Evolutionary conservation across 495 filamentous ascomycete genomes (phyloP), one percentile per base, ranked within the genome.

Genomic region (Cudoniella acicularis): DNA sequence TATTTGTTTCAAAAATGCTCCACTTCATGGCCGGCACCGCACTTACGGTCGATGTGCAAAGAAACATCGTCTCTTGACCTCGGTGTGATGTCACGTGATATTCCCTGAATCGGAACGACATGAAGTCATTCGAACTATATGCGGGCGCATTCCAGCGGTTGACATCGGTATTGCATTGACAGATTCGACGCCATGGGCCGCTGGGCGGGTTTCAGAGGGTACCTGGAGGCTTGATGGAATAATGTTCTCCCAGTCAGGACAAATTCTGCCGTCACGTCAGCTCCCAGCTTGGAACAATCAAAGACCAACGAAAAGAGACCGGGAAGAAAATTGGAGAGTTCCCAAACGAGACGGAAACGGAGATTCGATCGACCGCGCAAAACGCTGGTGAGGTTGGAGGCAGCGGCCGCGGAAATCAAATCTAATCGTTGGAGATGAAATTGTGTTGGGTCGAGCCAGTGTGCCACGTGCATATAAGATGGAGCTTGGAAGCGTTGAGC

Each of bases 291-390:
- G n/a, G n/a, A n/a, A n/a, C n/a, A n/a, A n/a, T n/a, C n/a, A n/a
- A n/a, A n/a, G n/a, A 36, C 30, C 30, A 36, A 36, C 30, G 51
- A 54, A 54, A 43, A 54, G 51, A 54, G 30, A 21, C 30, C 51
- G 51, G 51, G 40, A 54, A 17, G 30, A 36, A 13, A 36, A 13
- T 36, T 36, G 30, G 30, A 36, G 13, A 36, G n/a, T n/a, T n/a
- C n/a, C 49, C 24, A 52, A 52, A 52, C 40, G 49, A 52, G 25
- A 30, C 8, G 25, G 40, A 30, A 9, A 52, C n/a, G n/a, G n/a
- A n/a, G n/a, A n/a, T n/a, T n/a, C n/a, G n/a, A n/a, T n/a, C n/a
- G n/a, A n/a, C n/a, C n/a, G n/a, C n/a, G n/a, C n/a, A n/a, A n/a
- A n/a, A n/a, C n/a, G n/a, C n/a, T n/a, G n/a, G n/a, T n/a, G n/a